A percentile compares a stretch with the other conserved stretches of the same genome.
Evolutionary conservation across 2,329 filamentous ascomycete species (phyloP).

Genomic region (Fusarium luffae): DNA sequence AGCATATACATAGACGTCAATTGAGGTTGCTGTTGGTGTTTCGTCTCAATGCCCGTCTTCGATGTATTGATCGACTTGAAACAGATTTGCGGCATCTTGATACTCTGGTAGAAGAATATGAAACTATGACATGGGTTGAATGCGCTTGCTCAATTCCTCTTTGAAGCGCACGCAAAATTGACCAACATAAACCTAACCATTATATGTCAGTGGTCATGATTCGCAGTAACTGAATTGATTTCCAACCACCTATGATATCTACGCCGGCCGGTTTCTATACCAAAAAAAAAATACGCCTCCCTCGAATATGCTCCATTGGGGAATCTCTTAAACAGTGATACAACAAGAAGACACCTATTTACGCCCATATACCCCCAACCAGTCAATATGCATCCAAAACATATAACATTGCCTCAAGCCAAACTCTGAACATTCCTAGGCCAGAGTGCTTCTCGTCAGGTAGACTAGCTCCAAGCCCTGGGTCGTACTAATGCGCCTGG

Average conservation of each 20-base stretch:
- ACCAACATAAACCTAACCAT: background rate
- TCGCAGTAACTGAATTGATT: background rate
- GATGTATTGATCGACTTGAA: background rate
- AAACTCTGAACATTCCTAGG: slow-evolving; percentile 7
- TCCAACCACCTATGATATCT: slow-evolving; percentile 22
- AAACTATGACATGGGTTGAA: background rate
- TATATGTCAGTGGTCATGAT: background rate
- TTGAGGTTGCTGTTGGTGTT: background rate
- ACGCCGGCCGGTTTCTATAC: slow-evolving; percentile 19
- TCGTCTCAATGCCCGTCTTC: background rate
- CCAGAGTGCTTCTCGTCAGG: background rate
- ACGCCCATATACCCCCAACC: slow-evolving; percentile 39
- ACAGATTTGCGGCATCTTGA: background rate
- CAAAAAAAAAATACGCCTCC: slow-evolving; percentile 3
- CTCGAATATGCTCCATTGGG: slow-evolving; percentile 2
- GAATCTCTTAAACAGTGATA: background rate
- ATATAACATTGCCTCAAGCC: background rate
- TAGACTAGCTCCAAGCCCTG: slow-evolving; percentile 39
- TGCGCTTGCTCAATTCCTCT: background rate
- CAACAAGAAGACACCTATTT: slow-evolving; percentile 25
- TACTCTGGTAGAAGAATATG: background rate
- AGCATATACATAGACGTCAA: background rate
- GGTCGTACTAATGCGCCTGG: slow-evolving; percentile 39
- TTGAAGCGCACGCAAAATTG: background rate
- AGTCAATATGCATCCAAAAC: slow-evolving; percentile 14